phyloP scores from a whole-genome alignment of 2,329 filamentous ascomycete species.

The Trichoderma koningiopsis region DNA sequence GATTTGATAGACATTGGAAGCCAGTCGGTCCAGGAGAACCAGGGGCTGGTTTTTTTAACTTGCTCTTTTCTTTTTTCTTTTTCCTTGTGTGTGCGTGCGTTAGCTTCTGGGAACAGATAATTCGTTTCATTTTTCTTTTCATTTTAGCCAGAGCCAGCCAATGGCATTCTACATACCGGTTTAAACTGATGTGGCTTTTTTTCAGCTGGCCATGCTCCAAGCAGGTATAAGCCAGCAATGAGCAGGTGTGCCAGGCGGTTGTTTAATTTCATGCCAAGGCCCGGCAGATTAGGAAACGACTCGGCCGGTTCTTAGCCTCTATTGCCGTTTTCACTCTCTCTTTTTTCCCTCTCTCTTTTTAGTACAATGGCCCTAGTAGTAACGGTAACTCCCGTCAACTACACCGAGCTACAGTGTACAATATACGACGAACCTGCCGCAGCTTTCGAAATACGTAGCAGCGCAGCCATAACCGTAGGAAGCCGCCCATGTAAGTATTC shows the following conservation, averaged over 20 bases:
- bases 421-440: neutral
- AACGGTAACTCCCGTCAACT: neutral
- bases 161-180: neutral
- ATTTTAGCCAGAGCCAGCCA: slow-evolving; percentile 4
- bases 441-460: neutral
- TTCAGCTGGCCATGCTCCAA: neutral
- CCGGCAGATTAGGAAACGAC: slow-evolving; percentile 6
- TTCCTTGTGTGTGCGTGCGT: neutral
- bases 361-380: neutral
- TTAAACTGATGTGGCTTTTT: neutral
- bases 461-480: neutral
- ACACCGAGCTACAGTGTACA: neutral
- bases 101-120: neutral
- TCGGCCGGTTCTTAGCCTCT: neutral
- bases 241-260: neutral
- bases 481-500: neutral
- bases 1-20: neutral
- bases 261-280: neutral
- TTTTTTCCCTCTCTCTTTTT: neutral
- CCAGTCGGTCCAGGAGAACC: neutral
- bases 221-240: neutral
- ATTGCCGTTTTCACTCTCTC: neutral
- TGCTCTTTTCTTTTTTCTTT: neutral
- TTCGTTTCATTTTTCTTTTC: neutral
- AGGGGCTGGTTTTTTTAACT: neutral